A percentile compares a stretch with the other conserved stretches of the same genome.
These are phyloP conservation scores for Ormosia emarginata DNA, from an alignment of 306 rosid genomes.

Conservation along the genomic window DNA sequence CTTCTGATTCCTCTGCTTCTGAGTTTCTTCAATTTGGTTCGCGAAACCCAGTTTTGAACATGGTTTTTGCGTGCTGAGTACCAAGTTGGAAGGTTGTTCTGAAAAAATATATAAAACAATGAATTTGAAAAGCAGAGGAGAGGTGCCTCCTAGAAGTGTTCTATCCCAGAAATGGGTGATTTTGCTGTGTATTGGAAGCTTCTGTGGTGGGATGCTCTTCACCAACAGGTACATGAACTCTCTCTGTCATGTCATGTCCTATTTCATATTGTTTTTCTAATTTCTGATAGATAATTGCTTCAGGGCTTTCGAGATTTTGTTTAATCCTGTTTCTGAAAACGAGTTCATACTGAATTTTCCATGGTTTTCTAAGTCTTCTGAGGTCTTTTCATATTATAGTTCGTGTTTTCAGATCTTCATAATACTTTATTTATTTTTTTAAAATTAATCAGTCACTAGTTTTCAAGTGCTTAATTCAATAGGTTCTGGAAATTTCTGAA, in stretches of 20 bases:
- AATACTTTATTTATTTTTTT: background rate
- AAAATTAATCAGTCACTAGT: background rate
- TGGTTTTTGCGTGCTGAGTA: constrained; percentile 33
- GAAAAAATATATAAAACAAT: constrained; percentile 25
- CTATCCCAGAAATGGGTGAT: constrained; percentile 69
- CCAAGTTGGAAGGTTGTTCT: background rate
- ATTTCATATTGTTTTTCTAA: background rate
- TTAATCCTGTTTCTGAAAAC: background rate
- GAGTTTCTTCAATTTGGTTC: constrained; percentile 17
- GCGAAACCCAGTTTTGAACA: constrained; percentile 5
- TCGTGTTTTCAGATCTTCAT: constrained; percentile 22
- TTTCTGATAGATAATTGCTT: background rate
- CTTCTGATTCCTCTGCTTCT: constrained; percentile 7
- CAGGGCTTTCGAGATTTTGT: background rate
- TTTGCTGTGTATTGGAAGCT: constrained; percentile 75
- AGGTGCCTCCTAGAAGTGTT: constrained; percentile 53
- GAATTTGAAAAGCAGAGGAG: constrained; percentile 82
- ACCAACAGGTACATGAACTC: constrained; percentile 60
- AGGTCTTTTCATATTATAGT: background rate
- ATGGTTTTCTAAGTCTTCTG: background rate
- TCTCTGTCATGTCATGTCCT: background rate
- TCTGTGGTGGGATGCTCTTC: constrained; percentile 88
- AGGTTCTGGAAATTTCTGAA: constrained; percentile 1
- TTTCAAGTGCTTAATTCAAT: background rate
- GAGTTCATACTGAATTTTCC: background rate